Evolutionary conservation across 2,329 filamentous ascomycete genomes (phyloP), one percentile per base, ranked within the genome.

Genomic region (Didymosphaeria variabile): DNA sequence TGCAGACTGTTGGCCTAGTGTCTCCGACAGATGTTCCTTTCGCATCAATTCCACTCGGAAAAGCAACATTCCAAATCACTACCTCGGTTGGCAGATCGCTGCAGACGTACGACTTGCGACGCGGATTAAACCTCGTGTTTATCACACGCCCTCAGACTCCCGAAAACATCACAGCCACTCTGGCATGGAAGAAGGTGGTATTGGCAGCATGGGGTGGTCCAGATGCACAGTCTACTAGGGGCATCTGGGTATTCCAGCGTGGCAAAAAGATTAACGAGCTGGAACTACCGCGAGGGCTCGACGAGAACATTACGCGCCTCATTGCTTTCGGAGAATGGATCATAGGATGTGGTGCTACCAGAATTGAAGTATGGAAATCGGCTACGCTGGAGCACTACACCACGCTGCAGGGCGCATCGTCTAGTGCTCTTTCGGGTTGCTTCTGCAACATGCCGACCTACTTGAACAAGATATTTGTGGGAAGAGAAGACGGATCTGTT

Each of bases 61-160:
- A 97, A 80, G 94, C 92, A 0, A 97, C 93, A 3, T 99, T 97
- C 76, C 95, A 99, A 78, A 93, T 99, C 79, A 98, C 95, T 36
- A 99, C 95, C 32, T 98, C 93, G 0, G 91, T 96, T 63, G 95
- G 94, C 64, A 88, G 90, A 72, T 92, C 90, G 61, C 86, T 99
- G 50, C 95, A 99, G 80, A 99, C 95, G 0, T 99, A 99, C 82
- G 95, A 99, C 77, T 82, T 99, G 63, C 92, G 91, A 77, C 88
- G 90, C 71, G 94, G 94, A 50, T 86, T 99, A 63, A 94, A 96
- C 72, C 88, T 99, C 53, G 88, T 98, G 72, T 99, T 99, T 79
- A 87, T 99, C 62, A 97, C 92, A 21, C 87, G 93, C 55, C 95
- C 96, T 0, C 91, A 97, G 78, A 97, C 94, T 0, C 93, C 93